Percentiles rank a stretch among this genome's conserved stretches.
Evolutionary conservation across 1,284 basidiomycete genomes (phyloP).

Genomic region (Somion occarium): DNA sequence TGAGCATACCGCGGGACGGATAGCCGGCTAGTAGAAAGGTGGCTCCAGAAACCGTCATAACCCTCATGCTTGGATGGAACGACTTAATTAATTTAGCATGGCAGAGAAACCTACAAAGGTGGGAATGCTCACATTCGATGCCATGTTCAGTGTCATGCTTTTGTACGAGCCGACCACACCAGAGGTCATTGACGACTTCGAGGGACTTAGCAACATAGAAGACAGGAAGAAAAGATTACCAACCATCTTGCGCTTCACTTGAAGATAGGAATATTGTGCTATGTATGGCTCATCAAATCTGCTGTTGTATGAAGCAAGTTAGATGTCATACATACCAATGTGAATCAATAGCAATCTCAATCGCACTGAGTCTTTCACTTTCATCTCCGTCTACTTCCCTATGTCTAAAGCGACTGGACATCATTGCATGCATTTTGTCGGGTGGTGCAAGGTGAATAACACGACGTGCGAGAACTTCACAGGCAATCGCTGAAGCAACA

Average conservation of each 20-base stretch:
- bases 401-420: conserved; percentile 77
- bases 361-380: conserved; percentile 69
- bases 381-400: conserved; percentile 72
- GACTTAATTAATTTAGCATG: conserved; percentile 37
- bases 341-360: conserved; percentile 83
- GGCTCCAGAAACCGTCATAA: conserved; percentile 58
- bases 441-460: conserved; percentile 66
- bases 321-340: conserved; percentile 51
- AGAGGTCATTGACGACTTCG: conserved; percentile 66
- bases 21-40: conserved; percentile 75
- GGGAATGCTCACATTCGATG: conserved; percentile 56
- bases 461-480: conserved; percentile 83
- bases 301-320: conserved; percentile 7
- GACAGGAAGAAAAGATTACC: conserved; percentile 13
- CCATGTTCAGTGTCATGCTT: conserved; percentile 65
- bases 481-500: conserved; percentile 57
- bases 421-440: conserved; percentile 63
- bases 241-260: conserved; percentile 80
- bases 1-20: conserved; percentile 81
- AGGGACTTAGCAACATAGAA: not conserved
- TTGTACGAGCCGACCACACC: conserved; percentile 82
- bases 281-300: conserved; percentile 3
- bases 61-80: conserved; percentile 51
- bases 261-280: conserved; percentile 86
- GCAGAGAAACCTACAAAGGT: not conserved